These are phyloP conservation scores for Glebionis coronaria DNA, from an alignment of 129 eudicot genomes.

Conservation along the genomic window DNA sequence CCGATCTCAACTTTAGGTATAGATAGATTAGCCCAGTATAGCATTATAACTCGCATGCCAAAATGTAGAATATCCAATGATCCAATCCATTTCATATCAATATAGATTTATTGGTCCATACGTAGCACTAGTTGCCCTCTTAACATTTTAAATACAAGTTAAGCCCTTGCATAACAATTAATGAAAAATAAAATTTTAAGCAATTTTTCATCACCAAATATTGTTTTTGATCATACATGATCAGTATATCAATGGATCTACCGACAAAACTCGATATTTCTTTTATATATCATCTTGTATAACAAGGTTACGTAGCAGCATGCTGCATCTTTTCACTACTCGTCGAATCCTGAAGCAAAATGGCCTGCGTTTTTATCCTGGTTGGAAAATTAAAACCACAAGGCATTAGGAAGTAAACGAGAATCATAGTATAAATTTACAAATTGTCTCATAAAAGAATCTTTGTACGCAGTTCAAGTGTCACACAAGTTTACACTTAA, in stretches of 20 bases:
- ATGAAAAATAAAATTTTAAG: neutral
- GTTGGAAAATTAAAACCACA: neutral
- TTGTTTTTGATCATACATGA: constrained; percentile 4
- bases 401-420: neutral
- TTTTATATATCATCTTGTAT: constrained; percentile 10
- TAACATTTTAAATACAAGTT: constrained; percentile 15
- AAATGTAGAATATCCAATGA: constrained; percentile 1
- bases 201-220: constrained; percentile 13
- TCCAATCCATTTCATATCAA: constrained; percentile 14
- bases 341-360: constrained; percentile 43
- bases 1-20: no score
- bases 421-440: neutral
- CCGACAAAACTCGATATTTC: constrained; percentile 17
- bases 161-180: constrained; percentile 6
- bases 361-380: constrained; percentile 71
- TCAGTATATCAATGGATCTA: constrained; percentile 14
- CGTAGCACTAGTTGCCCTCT: constrained; percentile 14
- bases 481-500: neutral
- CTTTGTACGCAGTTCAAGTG: neutral
- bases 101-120: no score
- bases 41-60: neutral
- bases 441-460: neutral
- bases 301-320: constrained; percentile 23
- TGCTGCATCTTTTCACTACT: constrained; percentile 26
- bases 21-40: no score